Evolutionary conservation across 192 early-diverging fungal species (phyloP), one percentile per base, ranked within the genome.

Genomic region (Entomortierella parvispora): DNA sequence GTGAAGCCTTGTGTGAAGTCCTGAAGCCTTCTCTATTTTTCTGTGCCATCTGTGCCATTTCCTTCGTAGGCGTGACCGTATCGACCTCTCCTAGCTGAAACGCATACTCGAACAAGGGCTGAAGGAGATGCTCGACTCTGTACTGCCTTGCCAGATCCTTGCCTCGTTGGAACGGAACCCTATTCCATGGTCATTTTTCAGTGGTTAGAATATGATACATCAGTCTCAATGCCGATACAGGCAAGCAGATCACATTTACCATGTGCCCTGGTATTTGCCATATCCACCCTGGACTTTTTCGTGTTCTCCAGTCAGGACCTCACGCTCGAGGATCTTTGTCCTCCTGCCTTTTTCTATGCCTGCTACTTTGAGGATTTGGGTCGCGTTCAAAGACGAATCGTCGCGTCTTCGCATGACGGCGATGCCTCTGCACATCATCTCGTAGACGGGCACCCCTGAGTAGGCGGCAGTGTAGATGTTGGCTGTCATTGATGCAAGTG

Each of bases 241-340:
- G 20, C 20, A 14, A 12, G 20, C 31, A 25, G 44, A 34, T 33
- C 11, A 18, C 34, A 58, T 84, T 58, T 81, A 92, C 91, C 91
- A 92, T n/a, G 91, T 92, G 67, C 94, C 95, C 82, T 96, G 95
- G 71, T 94, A 96, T 81, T 95, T 95, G 23, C 95, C 95, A 80
- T 97, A 97, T 14, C 96, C 96, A 25, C 96, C 96, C 82, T 97
- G 96, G 22, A 97, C 89, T 79, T 97, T 97, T 66, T 97, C 95
- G 80, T 97, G 94, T 25, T 85, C 83, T 17, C 91, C 92, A 40
- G 83, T 82, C 49, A 93, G 82, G 8, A 97, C 87, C 61, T 96
- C 95, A 65, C 86, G 83, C 83, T 97, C 96, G 14, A 97, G 87
- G 53, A 96, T 94, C 70, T 93, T 94, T 45, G 95, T 94, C 40